Conservation (phyloP, 2,329 filamentous ascomycete species). For the Penicillium sp. region DNA sequence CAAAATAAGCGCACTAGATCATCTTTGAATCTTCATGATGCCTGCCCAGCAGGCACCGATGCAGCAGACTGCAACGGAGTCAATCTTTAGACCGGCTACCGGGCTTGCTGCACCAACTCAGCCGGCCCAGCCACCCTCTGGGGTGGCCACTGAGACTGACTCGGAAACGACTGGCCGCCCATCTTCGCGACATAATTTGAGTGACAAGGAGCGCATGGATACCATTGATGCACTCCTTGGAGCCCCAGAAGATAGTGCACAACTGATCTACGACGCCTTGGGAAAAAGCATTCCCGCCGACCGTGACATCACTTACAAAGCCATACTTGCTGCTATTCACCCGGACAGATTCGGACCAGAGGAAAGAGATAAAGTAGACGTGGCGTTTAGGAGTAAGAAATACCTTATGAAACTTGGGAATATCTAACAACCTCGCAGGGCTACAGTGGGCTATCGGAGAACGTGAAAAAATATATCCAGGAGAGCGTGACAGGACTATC, state of each 20-base stretch:
- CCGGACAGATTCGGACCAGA: constrained; percentile 10
- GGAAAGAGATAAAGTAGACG: neutral
- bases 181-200: too few relatives aligned
- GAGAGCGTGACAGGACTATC: neutral
- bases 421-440: neutral
- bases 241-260: neutral
- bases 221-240: neutral
- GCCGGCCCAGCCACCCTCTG: too few relatives aligned
- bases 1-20: too few relatives aligned
- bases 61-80: too few relatives aligned
- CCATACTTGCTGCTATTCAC: neutral
- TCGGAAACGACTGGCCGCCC: too few relatives aligned
- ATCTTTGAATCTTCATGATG: too few relatives aligned
- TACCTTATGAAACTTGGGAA: neutral
- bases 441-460: neutral
- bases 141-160: too few relatives aligned
- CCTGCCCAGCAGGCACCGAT: too few relatives aligned
- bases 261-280: too few relatives aligned
- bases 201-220: neutral
- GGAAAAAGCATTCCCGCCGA: neutral
- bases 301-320: neutral
- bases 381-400: neutral
- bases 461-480: neutral
- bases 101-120: too few relatives aligned
- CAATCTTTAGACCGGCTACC: too few relatives aligned